Conservation (phyloP, 805 yeast genomes). For the Sungouiella thailandica region DNA sequence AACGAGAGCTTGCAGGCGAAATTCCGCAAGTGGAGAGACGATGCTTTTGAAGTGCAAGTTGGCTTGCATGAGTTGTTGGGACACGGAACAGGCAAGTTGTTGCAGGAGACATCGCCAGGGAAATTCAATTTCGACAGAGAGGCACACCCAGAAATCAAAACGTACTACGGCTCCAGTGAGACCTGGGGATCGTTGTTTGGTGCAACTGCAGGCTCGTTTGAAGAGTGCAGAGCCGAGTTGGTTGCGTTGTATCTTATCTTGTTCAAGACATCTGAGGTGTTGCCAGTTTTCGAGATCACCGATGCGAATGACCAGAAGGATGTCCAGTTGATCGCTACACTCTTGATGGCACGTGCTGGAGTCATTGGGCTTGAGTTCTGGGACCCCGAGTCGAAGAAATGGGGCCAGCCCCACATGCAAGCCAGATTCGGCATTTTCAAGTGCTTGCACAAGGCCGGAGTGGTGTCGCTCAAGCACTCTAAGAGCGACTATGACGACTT, state of each 20-base stretch:
- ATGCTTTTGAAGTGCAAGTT: conserved; percentile 88
- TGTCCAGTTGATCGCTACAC: conserved; percentile 60
- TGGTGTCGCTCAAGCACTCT: conserved; percentile 49
- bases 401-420: conserved; percentile 97
- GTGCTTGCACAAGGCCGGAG: conserved; percentile 63
- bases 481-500: conserved; percentile 54
- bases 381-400: conserved; percentile 75
- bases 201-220: conserved; percentile 77
- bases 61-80: conserved; percentile 91
- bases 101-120: conserved; percentile 52
- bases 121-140: conserved; percentile 65
- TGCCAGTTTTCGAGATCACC: conserved; percentile 68
- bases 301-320: conserved; percentile 55
- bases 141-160: conserved; percentile 62
- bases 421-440: conserved; percentile 85
- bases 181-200: conserved; percentile 92
- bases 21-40: conserved; percentile 68
- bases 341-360: conserved; percentile 88
- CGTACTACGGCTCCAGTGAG: conserved; percentile 74
- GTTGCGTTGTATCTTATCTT: conserved; percentile 80
- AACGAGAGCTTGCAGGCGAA: conserved; percentile 46
- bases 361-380: conserved; percentile 76
- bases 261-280: conserved; percentile 51
- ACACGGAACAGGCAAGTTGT: conserved; percentile 84
- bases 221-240: conserved; percentile 89